Percentiles rank a stretch among this genome's conserved stretches.
These are phyloP conservation scores for Nephelium lappaceum DNA, from an alignment of 345 rosid species.

Conservation along the genomic window DNA sequence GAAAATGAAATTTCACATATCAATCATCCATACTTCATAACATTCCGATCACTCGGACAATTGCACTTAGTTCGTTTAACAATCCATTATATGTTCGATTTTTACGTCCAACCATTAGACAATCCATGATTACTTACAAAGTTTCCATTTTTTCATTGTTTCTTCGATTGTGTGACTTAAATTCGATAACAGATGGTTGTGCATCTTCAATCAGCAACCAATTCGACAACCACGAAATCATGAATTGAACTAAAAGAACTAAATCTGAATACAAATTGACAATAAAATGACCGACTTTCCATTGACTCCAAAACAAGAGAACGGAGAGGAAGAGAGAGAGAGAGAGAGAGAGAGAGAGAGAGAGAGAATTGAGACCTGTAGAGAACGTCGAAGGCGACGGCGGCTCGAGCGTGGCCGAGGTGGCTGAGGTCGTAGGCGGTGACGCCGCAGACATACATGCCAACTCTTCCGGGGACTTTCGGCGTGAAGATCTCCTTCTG, in stretches of 20 bases:
- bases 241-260: not conserved
- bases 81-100: not conserved
- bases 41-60: not conserved
- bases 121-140: not conserved
- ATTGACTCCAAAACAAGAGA: not conserved
- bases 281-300: not conserved
- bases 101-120: not conserved
- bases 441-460: constrained; percentile 90
- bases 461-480: constrained; percentile 53
- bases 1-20: not conserved
- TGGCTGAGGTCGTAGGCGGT: constrained; percentile 91
- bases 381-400: constrained; percentile 76
- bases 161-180: not conserved
- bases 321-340: not conserved
- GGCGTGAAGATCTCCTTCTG: constrained; percentile 62
- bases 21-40: not conserved
- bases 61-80: not conserved
- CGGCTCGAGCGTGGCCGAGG: constrained; percentile 91
- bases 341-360: no score
- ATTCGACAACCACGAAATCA: not conserved
- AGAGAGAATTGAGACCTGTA: constrained; percentile 48
- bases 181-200: not conserved
- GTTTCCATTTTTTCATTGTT: not conserved
- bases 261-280: not conserved
- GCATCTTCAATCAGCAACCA: not conserved